Evolutionary conservation across 345 rosid species (phyloP).

Genomic region (Ailanthus altissimus): DNA sequence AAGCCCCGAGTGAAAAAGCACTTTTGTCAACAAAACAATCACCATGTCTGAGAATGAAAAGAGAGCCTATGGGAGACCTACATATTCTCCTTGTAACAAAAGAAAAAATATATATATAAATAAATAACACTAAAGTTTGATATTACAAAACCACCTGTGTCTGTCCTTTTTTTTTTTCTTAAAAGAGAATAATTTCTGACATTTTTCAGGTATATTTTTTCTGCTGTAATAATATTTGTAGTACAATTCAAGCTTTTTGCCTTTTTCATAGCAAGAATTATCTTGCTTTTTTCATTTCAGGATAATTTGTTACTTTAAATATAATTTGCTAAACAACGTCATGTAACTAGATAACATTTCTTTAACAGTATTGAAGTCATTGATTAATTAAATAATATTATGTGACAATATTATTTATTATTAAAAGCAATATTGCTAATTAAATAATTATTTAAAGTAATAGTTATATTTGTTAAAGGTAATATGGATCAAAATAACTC

Average conservation of each 20-base stretch:
- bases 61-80: slow-evolving; percentile 36
- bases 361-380: background rate
- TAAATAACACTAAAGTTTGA: background rate
- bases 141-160: slow-evolving; percentile 6
- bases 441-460: no score
- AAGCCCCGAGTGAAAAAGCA: slow-evolving; percentile 23
- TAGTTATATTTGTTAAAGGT: no score
- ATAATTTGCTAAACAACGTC: no score
- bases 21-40: slow-evolving; percentile 44
- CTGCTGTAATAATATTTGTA: no score
- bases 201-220: no score
- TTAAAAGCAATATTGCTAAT: no score
- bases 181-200: slow-evolving; percentile 12
- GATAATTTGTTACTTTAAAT: no score
- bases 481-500: no score
- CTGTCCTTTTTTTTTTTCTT: background rate
- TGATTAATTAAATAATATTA: no score
- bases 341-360: no score
- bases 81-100: background rate
- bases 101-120: background rate
- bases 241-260: background rate
- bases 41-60: slow-evolving; percentile 44
- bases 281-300: background rate
- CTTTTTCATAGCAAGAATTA: background rate
- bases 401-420: no score